These are phyloP conservation scores for Fusarium keratoplasticum DNA, from an alignment of 2,329 filamentous ascomycete species.

Conservation along the genomic window DNA sequence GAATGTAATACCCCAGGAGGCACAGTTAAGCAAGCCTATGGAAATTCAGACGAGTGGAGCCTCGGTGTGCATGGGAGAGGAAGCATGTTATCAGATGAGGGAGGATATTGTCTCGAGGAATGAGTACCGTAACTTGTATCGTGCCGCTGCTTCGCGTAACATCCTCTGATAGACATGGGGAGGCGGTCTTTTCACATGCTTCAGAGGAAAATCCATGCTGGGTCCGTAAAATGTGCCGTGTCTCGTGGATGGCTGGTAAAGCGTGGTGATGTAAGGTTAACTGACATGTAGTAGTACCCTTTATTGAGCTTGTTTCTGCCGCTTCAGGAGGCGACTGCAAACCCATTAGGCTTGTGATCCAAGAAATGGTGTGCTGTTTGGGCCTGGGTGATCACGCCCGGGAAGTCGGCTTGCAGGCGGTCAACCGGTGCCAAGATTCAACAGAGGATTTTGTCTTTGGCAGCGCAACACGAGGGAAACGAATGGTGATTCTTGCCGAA, in stretches of 20 bases:
- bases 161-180: background rate
- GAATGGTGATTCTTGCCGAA: constrained; percentile 18
- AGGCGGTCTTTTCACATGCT: background rate
- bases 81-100: background rate
- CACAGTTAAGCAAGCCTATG: background rate
- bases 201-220: background rate
- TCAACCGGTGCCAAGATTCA: constrained; percentile 19
- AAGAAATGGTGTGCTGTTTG: background rate
- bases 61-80: background rate
- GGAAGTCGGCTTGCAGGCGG: constrained; percentile 3
- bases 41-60: background rate
- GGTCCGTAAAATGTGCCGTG: background rate
- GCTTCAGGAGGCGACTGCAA: background rate
- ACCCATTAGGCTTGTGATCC: constrained; percentile 4
- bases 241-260: background rate
- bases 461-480: constrained; percentile 16
- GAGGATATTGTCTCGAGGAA: background rate
- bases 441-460: constrained; percentile 6
- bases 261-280: constrained; percentile 1
- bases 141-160: background rate
- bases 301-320: background rate
- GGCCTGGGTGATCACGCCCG: constrained; percentile 7
- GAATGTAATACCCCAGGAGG: background rate
- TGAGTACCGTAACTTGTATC: background rate
- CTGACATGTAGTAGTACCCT: background rate